Base-by-base conservation (phyloP, 148 eudicot genomes). In the Drosera capensis region DNA sequence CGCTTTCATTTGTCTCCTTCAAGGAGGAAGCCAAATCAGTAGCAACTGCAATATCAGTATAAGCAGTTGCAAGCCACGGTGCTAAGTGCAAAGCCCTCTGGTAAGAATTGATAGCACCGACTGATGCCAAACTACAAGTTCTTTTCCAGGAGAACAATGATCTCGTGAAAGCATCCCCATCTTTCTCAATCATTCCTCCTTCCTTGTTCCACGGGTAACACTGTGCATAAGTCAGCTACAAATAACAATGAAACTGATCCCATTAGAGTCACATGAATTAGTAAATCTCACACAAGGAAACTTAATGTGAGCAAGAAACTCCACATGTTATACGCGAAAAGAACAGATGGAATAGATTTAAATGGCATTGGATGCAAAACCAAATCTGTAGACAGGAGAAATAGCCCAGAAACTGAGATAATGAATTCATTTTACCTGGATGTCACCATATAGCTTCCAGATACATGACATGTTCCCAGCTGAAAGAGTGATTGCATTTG, bases 401-500 rank as follows among this genome's bases (percentile, higher is more conserved):
- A n/a, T n/a, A n/a, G n/a, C n/a, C n/a, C n/a, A n/a, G n/a, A n/a
- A n/a, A n/a, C n/a, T n/a, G n/a, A 23, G 16, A 55, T n/a, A 11
- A 14, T 35, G 29, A 24, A 21, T 3, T 34, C 9, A 8, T 8
- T 22, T 7, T 66, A 85, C 99, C 94, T 78, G 85, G 47, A 85
- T 76, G 71, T 92, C 99, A 31, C 80, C 99, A 59, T 74, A 71
- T 55, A 92, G 72, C 75, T 92, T 85, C 99, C 99, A 92, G 29
- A 68, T 55, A 56, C 78, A 76, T 54, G 88, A 79, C 51, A 81
- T 52, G 70, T 76, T 85, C 54, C 85, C 72, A 52, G 76, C 75
- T 55, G 79, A 62, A 39, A 51, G 43, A 31, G 80, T 58, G 75
- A 74, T 55, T 50, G 47, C 45, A 43, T 58, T 52, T 41, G 70